Evolutionary conservation across 306 rosid genomes (phyloP), one percentile per base, ranked within the genome.

Genomic region (Quercus berberidifolia): DNA sequence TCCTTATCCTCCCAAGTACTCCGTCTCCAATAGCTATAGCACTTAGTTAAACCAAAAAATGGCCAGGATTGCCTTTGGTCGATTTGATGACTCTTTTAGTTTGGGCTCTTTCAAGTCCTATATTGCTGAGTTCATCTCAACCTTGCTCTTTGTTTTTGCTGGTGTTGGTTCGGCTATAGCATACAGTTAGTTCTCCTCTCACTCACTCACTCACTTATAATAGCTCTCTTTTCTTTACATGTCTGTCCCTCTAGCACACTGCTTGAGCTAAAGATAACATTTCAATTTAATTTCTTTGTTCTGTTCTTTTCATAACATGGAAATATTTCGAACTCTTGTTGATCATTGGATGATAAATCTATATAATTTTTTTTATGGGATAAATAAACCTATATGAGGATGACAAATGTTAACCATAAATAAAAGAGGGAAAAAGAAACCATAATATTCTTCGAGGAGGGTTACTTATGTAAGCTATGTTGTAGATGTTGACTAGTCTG

Each of bases 91-190:
- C 89, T 86, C 98, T 18, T 92, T 94, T 77, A 90, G 90, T 69
- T 58, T 89, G 11, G 79, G 76, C 74, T 92, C 98, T 68, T 59
- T 88, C 33, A 94, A 84, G 78, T 94, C 98, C 76, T 94, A 94
- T 79, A 55, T 94, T 80, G 94, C 96, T 33, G 97, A 94, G 91
- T 94, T 94, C 92, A 86, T 90, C 84, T 94, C 97, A 63, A 94
- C 98, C 63, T 85, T 94, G 85, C 81, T 94, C 87, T 94, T 92
- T 81, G 96, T 94, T 80, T 94, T 94, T 75, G 97, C 97, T 6
- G 97, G 96, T 74, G 92, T 92, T 84, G 98, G 98, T 49, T 94
- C 92, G 26, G 94, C 92, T 80, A 87, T 94, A 46, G 97, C 98
- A 81, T 94, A 84, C 86, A 82, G 96, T 94, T 56, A 82, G 87